Base-by-base conservation (phyloP, 306 rosid genomes). In the Citrullus amarus region DNA sequence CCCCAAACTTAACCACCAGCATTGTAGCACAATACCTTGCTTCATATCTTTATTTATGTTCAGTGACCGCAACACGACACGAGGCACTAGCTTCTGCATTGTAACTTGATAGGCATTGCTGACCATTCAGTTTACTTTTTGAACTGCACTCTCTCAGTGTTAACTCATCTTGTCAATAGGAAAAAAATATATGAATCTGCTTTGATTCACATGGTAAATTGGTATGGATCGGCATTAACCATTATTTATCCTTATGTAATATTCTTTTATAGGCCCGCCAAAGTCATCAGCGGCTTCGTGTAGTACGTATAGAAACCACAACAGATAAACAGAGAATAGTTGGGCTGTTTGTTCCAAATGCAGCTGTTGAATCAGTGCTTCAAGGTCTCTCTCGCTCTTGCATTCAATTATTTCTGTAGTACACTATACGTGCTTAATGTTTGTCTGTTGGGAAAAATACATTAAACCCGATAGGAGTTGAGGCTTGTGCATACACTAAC, bases 231-330 rank as follows among this genome's bases (percentile, higher is more conserved):
- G 9, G 9, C 44, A 6, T 41, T 6, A 41, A 41, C 13, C 51
- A 10, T 48, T 48, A 48, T 60, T n/a, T 51, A 25, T 51, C 61
- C 28, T 28, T 30, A 6, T 51, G 14, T 16, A 30, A 48, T 14
- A 66, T 80, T 74, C 71, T 84, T 48, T 68, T 69, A 28, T 86
- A 96, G 99, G 88, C 96, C 79, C 96, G 91, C 62, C 89, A 82
- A 55, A 96, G 93, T 90, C 99, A 96, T 86, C 90, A 87, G 91
- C 89, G 93, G 79, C 90, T 96, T 15, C 97, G 96, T 25, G 99
- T 92, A 70, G 99, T 96, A 79, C 96, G 97, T 73, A 88, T 91
- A 67, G 97, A 89, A 88, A 96, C 99, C 81, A 91, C 93, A 18
- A 81, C 83, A 58, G 97, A 92, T 81, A 88, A 81, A 63, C 88